Evolutionary conservation across 441 rosid species (phyloP), one percentile per base, ranked within the genome.

Genomic region (Gossypium schwendimanii): DNA sequence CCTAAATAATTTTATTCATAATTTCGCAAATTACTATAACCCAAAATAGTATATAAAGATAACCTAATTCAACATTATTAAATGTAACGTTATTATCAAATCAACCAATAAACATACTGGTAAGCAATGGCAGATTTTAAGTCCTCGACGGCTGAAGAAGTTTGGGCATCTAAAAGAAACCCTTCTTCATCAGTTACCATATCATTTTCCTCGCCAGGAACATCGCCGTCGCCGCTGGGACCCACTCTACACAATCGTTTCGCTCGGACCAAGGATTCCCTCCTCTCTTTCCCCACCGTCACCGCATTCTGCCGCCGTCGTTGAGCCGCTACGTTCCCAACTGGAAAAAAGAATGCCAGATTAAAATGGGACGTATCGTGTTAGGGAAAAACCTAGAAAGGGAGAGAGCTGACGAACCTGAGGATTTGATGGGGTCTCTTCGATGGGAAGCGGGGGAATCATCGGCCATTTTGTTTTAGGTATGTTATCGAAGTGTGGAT

Each of bases 361-460:
- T 50, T 9, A 52, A 68, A 57, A 41, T 0, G 39, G 54, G 15
- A n/a, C 6, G 12, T 15, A 2, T 15, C n/a, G 20, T 44, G 45
- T 5, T 17, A 5, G 5, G 41, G 66, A 65, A 55, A 57, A 74
- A 59, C 61, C 73, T 60, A 54, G 14, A 53, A 33, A 2, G 39
- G 20, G 45, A 20, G 6, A 15, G 49, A 11, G 31, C 57, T 47
- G 12, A 66, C 75, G 33, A 20, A 91, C 97, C 98, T 82, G 94
- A 88, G 47, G 94, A 83, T 79, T 94, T 94, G 74, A 89, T 85
- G 44, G 96, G 97, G 78, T 94, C 94, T 84, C 97, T 85, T 79
- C 78, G 83, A 71, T 80, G 84, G 73, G 88, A 80, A 49, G 87
- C 45, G 31, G 77, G 75, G 73, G 86, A 82, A 33, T 88, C 97